A percentile compares a stretch with the other conserved stretches of the same genome.
These are phyloP conservation scores for Ceratocystis colombiana DNA, from an alignment of 2,329 filamentous ascomycete genomes.

Conservation along the genomic window DNA sequence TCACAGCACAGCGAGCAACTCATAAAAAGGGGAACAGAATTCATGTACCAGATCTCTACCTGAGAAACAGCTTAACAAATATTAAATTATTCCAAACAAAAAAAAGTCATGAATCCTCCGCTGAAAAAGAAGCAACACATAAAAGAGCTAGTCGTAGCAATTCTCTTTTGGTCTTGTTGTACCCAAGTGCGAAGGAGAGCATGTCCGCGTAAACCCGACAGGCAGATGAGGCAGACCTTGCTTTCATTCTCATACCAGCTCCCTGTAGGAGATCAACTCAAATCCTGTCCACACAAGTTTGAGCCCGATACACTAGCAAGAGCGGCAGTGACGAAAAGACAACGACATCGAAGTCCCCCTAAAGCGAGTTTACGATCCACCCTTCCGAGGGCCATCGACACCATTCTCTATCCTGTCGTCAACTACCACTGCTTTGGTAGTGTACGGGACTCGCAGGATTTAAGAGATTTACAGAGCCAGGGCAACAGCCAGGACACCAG, in stretches of 20 bases:
- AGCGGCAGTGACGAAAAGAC: not conserved
- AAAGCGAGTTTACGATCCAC: not conserved
- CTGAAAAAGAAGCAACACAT: constrained; percentile 18
- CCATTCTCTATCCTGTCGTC: not conserved
- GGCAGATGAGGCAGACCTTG: constrained; percentile 10
- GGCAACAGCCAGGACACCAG: constrained; percentile 44
- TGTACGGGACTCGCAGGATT: constrained; percentile 6
- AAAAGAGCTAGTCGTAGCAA: constrained; percentile 13
- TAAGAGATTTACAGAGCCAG: constrained; percentile 48
- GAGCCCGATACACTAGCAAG: not conserved
- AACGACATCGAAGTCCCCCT: not conserved
- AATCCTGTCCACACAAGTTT: constrained; percentile 21
- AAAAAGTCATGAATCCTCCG: constrained; percentile 14
- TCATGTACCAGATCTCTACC: constrained; percentile 15
- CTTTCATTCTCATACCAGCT: constrained; percentile 13
- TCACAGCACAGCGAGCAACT: fast-evolving
- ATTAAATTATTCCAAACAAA: constrained; percentile 17
- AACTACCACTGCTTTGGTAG: not conserved
- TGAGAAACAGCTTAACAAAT: constrained; percentile 14
- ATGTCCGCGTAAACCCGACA: not conserved
- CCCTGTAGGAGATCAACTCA: constrained; percentile 1
- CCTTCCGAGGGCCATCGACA: not conserved
- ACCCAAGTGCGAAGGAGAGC: constrained; percentile 17
- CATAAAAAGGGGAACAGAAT: constrained; percentile 1
- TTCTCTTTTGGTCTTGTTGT: constrained; percentile 24